Conservation (phyloP, 768 basidiomycete genomes). For the Boletus fagicola region DNA sequence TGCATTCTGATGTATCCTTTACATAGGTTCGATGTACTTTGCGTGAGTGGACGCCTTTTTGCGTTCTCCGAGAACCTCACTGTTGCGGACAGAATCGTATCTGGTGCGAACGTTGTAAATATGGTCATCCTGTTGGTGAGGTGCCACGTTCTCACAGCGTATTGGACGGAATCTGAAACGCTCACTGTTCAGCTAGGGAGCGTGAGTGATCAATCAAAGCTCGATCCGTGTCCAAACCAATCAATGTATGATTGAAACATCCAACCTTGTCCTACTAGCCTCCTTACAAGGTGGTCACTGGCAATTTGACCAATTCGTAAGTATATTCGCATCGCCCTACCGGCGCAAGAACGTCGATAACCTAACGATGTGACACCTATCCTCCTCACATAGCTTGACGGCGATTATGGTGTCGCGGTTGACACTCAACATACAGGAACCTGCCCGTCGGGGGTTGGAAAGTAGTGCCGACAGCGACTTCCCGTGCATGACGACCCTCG, state of each 20-base stretch:
- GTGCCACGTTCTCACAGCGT: background rate
- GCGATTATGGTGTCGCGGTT: slow-evolving; percentile 17
- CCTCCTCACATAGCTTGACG: slow-evolving; percentile 7
- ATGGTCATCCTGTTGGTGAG: slow-evolving; percentile 15
- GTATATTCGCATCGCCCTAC: background rate
- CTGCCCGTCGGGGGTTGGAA: background rate
- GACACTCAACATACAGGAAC: slow-evolving; percentile 18
- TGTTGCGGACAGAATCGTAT: slow-evolving; percentile 12
- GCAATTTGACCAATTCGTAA: background rate
- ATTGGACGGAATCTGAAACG: background rate
- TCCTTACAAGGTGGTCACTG: background rate
- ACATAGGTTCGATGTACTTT: slow-evolving; percentile 18
- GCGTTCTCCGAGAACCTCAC: background rate
- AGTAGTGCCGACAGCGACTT: background rate
- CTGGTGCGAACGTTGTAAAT: slow-evolving; percentile 6
- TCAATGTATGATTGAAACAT: background rate
- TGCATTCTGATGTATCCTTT: background rate
- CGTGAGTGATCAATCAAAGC: slow-evolving; percentile 5
- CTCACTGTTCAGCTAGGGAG: background rate
- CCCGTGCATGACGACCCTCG: background rate
- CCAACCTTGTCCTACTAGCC: background rate
- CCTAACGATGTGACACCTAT: background rate
- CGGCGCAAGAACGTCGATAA: background rate
- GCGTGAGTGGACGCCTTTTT: slow-evolving; percentile 4
- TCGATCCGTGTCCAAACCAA: background rate